These are phyloP conservation scores for Mesembryanthemum crystallinum DNA, from an alignment of 148 eudicot genomes.

Conservation along the genomic window DNA sequence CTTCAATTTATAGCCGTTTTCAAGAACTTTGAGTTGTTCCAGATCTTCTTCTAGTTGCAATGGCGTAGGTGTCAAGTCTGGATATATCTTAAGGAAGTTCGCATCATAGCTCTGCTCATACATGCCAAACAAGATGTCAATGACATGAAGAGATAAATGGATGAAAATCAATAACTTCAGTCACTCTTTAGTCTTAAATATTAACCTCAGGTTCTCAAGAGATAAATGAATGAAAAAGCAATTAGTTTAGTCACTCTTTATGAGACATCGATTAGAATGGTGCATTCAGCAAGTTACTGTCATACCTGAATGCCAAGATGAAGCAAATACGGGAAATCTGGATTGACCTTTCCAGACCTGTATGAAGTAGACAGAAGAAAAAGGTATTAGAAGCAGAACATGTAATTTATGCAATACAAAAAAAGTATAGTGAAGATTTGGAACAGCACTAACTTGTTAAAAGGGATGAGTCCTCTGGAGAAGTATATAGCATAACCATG, in stretches of 20 bases:
- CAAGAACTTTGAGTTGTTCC: constrained; percentile 92
- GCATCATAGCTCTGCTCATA: constrained; percentile 69
- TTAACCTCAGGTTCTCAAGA: no score
- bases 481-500: constrained; percentile 86
- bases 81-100: constrained; percentile 69
- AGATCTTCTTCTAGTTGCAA: constrained; percentile 96
- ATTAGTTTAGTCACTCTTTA: not conserved
- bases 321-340: constrained; percentile 77
- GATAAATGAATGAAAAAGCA: no score
- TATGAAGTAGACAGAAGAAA: constrained; percentile 10
- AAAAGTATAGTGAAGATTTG: not conserved
- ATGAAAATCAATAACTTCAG: not conserved
- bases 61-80: constrained; percentile 74
- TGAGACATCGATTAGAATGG: no score
- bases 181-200: no score
- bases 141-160: not conserved
- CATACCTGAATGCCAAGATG: constrained; percentile 93
- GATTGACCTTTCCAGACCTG: constrained; percentile 87
- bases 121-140: constrained; percentile 7
- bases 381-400: not conserved
- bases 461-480: constrained; percentile 87
- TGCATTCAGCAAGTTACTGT: not conserved
- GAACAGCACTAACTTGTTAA: constrained; percentile 59
- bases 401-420: not conserved
- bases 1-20: constrained; percentile 95